These are phyloP conservation scores for Halenospora varia DNA, from an alignment of 495 filamentous ascomycete species.

Conservation along the genomic window DNA sequence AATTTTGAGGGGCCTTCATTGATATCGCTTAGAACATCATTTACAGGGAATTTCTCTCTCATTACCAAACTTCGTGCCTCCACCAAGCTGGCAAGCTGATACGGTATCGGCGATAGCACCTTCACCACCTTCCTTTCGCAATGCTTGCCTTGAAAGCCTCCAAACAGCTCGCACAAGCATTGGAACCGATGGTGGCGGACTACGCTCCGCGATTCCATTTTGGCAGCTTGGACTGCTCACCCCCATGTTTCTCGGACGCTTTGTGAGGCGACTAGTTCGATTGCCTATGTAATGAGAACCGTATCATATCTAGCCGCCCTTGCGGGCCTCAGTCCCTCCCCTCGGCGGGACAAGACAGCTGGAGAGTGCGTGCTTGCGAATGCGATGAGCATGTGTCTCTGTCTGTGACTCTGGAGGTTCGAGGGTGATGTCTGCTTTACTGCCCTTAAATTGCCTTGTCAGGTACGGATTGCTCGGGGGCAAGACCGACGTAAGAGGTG, in stretches of 20 bases:
- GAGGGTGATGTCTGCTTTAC: background rate
- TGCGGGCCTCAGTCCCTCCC: too few relatives aligned
- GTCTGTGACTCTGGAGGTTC: background rate
- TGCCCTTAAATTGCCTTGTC: background rate
- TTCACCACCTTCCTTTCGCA: background rate
- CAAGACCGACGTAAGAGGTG: background rate
- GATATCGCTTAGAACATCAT: background rate
- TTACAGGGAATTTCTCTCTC: background rate
- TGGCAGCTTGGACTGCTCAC: background rate
- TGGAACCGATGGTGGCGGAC: background rate
- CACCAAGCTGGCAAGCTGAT: background rate
- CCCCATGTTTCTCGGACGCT: slow-evolving; percentile 3
- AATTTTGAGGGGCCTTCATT: background rate
- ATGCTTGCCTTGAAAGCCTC: background rate
- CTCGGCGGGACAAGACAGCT: background rate
- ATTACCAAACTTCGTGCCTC: background rate
- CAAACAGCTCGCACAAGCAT: background rate
- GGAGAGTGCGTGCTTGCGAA: background rate
- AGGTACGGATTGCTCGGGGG: background rate
- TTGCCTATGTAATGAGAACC: background rate
- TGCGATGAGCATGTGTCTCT: background rate
- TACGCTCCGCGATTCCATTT: slow-evolving; percentile 4
- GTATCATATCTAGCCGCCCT: background rate
- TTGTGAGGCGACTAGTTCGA: background rate
- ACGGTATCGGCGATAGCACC: background rate